Evolutionary conservation across 148 eudicot genomes (phyloP), one percentile per base, ranked within the genome.

Genomic region (Silene latifolia): DNA sequence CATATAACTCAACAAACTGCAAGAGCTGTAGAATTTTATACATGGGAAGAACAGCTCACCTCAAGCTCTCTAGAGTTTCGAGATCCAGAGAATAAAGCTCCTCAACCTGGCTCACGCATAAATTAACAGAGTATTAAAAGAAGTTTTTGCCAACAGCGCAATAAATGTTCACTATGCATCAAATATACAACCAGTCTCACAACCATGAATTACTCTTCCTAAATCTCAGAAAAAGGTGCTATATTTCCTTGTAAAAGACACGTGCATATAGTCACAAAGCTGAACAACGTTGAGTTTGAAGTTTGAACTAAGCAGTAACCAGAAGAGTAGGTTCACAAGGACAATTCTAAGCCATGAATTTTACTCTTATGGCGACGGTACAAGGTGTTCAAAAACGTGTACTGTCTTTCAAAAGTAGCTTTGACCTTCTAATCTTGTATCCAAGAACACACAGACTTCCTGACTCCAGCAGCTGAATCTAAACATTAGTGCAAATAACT

Each of bases 21-120:
- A 13, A 72, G 46, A 54, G 39, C 18, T 61, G 21, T 39, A n/a
- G 53, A 19, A 57, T 74, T 63, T 14, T n/a, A 67, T 19, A 77
- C 10, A 56, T 25, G 25, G 63, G 56, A 65, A 71, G 13, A 73
- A 25, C 8, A 73, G 76, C 77, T 81, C 77, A 91, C 97, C 89
- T 82, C 69, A 91, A 83, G 63, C 83, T 89, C 69, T 95, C 78
- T 56, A 95, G 89, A 72, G 97, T 89, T 82, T 95, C 99, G 51
- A 86, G 82, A 85, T 95, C 99, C 90, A 95, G 72, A 18, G 99
- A 95, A 85, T 95, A 95, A 66, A 95, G 76, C 86, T 95, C 99
- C 88, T 95, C 99, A 74, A 95, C 99, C 99, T 95, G 91, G 92
- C 63, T 72, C 72, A 73, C 58, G 73, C 79, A 82, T 67, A 67